These are phyloP conservation scores for Sporothrix schenckii DNA, from an alignment of 2,329 filamentous ascomycete species.

Conservation along the genomic window DNA sequence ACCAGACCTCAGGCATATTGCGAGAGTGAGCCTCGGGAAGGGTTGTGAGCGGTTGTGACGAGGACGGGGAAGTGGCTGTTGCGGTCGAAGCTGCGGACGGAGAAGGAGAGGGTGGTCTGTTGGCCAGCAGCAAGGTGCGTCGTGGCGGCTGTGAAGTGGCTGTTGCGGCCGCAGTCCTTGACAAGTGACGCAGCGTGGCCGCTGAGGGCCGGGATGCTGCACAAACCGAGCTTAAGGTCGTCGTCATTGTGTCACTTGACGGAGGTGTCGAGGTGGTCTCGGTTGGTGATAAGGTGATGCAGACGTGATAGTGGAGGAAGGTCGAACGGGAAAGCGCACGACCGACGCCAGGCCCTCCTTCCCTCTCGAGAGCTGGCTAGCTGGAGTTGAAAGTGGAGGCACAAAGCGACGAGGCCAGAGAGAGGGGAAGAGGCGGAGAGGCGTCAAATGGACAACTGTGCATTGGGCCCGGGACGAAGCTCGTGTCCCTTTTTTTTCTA, in stretches of 20 bases:
- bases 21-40: conserved; percentile 39
- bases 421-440: conserved; percentile 10
- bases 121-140: conserved; percentile 34
- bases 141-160: conserved; percentile 9
- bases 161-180: background rate
- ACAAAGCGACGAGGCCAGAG: conserved; percentile 10
- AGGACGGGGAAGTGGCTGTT: background rate
- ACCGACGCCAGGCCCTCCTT: conserved; percentile 6
- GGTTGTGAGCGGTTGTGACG: conserved; percentile 34
- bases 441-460: conserved; percentile 15
- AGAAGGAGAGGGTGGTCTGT: conserved; percentile 22
- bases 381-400: conserved; percentile 19
- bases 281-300: background rate
- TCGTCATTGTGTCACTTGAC: background rate
- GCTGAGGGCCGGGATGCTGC: background rate
- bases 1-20: conserved; percentile 49
- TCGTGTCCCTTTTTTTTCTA: background rate
- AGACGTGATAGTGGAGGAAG: background rate
- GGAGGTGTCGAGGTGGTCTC: background rate
- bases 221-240: background rate
- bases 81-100: conserved; percentile 3
- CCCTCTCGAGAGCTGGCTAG: conserved; percentile 19
- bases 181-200: conserved; percentile 9
- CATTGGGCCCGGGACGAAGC: conserved; percentile 9
- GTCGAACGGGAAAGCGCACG: conserved; percentile 4